Conservation (phyloP, 148 eudicot species). For the Amaranthus hypochondriacus region DNA sequence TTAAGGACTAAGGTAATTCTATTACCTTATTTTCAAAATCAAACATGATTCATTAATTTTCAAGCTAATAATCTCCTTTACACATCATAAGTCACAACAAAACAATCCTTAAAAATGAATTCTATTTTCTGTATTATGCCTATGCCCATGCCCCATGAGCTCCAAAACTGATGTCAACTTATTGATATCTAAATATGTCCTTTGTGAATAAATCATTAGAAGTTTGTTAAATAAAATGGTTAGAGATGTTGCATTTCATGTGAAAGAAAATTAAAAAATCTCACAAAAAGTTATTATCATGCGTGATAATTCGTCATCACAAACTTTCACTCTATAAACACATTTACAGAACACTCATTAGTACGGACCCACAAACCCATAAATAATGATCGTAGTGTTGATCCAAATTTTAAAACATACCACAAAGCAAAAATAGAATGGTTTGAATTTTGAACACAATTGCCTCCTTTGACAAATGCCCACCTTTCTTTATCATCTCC, state of each 20-base stretch:
- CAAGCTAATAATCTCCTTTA: too few species aligned
- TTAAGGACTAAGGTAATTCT: too few species aligned
- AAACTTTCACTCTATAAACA: too few species aligned
- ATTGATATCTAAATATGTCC: conserved; percentile 25
- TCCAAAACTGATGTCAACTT: conserved; percentile 23
- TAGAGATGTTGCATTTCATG: not conserved
- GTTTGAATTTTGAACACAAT: not conserved
- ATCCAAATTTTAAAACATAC: conserved; percentile 19
- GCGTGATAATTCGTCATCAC: too few species aligned
- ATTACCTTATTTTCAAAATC: too few species aligned
- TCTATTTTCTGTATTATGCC: too few species aligned
- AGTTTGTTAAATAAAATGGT: conserved; percentile 16
- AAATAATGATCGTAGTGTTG: not conserved
- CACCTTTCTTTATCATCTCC: not conserved
- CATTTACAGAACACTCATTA: too few species aligned
- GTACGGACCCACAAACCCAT: too few species aligned
- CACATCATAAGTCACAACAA: too few species aligned
- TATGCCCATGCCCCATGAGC: not conserved
- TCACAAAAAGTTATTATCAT: not conserved
- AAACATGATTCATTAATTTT: too few species aligned
- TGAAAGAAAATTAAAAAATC: conserved; percentile 2
- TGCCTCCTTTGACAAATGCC: conserved; percentile 16
- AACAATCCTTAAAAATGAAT: too few species aligned
- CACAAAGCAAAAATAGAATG: conserved; percentile 14
- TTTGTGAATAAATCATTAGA: conserved; percentile 15